Evolutionary conservation across 371 early-diverging fungal genomes (phyloP), one percentile per base, ranked within the genome.

Genomic region (Mortierella sp.): DNA sequence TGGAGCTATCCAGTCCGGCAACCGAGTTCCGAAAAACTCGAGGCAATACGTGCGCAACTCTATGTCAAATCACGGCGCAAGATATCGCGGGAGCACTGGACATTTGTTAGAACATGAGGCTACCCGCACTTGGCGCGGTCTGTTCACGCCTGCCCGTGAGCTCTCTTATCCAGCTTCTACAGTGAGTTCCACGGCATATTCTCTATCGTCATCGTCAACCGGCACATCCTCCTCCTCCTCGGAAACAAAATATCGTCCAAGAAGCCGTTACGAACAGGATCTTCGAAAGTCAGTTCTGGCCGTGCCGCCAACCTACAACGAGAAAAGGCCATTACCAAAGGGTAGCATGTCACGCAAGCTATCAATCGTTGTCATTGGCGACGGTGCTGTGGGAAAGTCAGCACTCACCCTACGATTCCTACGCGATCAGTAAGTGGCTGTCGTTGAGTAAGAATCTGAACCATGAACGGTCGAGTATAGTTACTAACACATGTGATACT

Each of bases 341-440:
- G 5, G 45, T 44, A 44, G 17, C 5, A 44, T 44, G 16, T 44
- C 45, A 44, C 9, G 45, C 45, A 44, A 21, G 45, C 14, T 39
- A 14, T 64, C 77, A 0, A 76, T 76, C 31, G 62, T 69, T 16
- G 69, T 76, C 1, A 62, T 76, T 3, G 77, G 77, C n/a, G 69
- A 76, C 22, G 77, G 77, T 13, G 77, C 77, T 12, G 77, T 76
- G 5, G 77, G 77, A 19, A 76, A 76, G 45, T 76, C 77, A 3
- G 77, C 77, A 13, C 41, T 76, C 51, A 64, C 77, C 0, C 53
- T 76, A 3, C 64, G 77, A 17, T 76, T 76, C 41, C 69, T 76
- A 19, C 64, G 77, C 25, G 66, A 73, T 60, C 74, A 73, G 74
- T 73, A 63, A 40, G 74, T 31, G 44, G 19, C 25, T 7, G 14